phyloP scores from a whole-genome alignment of 2,329 filamentous ascomycete species.

The Didymella keratinophila region DNA sequence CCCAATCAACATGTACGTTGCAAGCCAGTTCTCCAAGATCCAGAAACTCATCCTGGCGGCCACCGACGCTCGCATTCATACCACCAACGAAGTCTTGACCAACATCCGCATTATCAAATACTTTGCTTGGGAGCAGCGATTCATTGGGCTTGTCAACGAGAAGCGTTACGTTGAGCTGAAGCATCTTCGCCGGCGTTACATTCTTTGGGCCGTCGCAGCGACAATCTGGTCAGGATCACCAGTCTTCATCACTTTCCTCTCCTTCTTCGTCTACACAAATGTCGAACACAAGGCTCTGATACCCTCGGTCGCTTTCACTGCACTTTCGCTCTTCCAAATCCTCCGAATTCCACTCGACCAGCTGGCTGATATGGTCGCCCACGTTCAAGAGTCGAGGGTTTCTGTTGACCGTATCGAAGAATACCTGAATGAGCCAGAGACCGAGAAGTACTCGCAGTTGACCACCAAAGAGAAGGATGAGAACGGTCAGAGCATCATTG shows the following conservation, averaged over 20 bases:
- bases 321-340: conserved; percentile 93
- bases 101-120: conserved; percentile 99
- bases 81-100: conserved; percentile 94
- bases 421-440: conserved; percentile 92
- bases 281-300: conserved; percentile 88
- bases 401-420: conserved; percentile 96
- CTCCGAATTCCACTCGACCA: conserved; percentile 93
- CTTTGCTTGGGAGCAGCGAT: conserved; percentile 97
- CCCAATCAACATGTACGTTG: conserved; percentile 89
- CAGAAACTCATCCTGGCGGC: conserved; percentile 92
- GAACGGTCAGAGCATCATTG: conserved; percentile 76
- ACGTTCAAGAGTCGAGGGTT: conserved; percentile 96
- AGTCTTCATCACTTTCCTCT: conserved; percentile 93
- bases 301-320: conserved; percentile 93
- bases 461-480: conserved; percentile 73
- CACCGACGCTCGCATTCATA: conserved; percentile 94
- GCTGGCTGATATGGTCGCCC: conserved; percentile 97
- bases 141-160: conserved; percentile 84
- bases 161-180: conserved; percentile 82
- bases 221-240: conserved; percentile 97
- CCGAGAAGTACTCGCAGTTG: conserved; percentile 91
- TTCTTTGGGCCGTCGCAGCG: conserved; percentile 89
- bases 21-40: conserved; percentile 81
- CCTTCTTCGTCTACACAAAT: conserved; percentile 90
- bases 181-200: conserved; percentile 80